Conservation (phyloP, 371 early-diverging fungal species). For the Saksenaea vasiformis region DNA sequence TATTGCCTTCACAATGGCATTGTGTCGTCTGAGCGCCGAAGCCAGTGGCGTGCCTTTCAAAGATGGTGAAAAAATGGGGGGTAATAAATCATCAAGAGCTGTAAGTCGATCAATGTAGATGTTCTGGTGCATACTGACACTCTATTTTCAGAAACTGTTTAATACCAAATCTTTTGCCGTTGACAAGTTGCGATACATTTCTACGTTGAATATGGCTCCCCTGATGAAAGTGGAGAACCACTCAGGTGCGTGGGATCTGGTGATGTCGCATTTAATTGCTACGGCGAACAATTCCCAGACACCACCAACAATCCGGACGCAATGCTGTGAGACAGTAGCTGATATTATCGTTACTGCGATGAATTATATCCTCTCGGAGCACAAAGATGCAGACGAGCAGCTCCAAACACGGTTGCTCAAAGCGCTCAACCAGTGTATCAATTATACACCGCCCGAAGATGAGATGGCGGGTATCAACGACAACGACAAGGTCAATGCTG, state of each 20-base stretch:
- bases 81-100: conserved; percentile 33
- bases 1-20: conserved; percentile 65
- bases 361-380: conserved; percentile 60
- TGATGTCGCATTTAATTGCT: conserved; percentile 77
- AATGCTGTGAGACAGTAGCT: conserved; percentile 81
- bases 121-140: neutral
- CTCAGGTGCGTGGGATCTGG: conserved; percentile 66
- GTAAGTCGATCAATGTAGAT: conserved; percentile 24
- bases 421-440: conserved; percentile 50
- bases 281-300: conserved; percentile 69
- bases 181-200: conserved; percentile 77
- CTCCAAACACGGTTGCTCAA: conserved; percentile 54
- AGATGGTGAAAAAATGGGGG: conserved; percentile 27
- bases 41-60: conserved; percentile 53
- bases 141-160: conserved; percentile 48
- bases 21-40: conserved; percentile 72
- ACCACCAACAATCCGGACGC: conserved; percentile 69
- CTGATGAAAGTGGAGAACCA: conserved; percentile 57
- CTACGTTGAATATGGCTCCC: conserved; percentile 68
- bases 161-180: conserved; percentile 86
- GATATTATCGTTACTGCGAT: conserved; percentile 80
- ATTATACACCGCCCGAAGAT: conserved; percentile 21
- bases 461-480: conserved; percentile 19
- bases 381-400: conserved; percentile 55
- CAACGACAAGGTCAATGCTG: neutral